Conservation (phyloP, 768 basidiomycete species). For the Termitomyces sp. region DNA sequence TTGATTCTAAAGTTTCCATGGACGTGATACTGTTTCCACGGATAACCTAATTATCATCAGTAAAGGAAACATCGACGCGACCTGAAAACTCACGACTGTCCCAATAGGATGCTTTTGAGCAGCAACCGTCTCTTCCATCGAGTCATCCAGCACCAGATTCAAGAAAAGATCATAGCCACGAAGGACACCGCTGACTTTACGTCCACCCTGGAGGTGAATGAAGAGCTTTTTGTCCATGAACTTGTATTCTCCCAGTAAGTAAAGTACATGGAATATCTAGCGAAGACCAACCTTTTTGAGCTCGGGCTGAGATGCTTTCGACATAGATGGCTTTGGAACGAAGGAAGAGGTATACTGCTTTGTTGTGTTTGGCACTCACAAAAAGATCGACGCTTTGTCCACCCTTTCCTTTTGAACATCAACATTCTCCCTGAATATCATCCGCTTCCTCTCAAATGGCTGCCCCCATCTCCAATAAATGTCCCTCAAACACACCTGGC, state of each 20-base stretch:
- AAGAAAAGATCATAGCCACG: slow-evolving; percentile 98
- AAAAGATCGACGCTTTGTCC: background rate
- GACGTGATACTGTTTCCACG: slow-evolving; percentile 95
- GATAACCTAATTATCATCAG: slow-evolving; percentile 61
- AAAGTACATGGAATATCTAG: background rate
- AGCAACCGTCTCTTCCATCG: slow-evolving; percentile 83
- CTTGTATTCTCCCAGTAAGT: slow-evolving; percentile 31
- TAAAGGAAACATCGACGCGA: background rate
- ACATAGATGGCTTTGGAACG: slow-evolving; percentile 44
- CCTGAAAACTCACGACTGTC: slow-evolving; percentile 63
- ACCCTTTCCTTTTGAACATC: background rate
- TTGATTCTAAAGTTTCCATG: slow-evolving; percentile 82
- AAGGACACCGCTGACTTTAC: slow-evolving; percentile 91
- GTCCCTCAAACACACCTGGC: slow-evolving; percentile 18
- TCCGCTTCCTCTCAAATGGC: slow-evolving; percentile 29
- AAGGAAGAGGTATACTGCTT: slow-evolving; percentile 19
- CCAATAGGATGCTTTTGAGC: slow-evolving; percentile 90
- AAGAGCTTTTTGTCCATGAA: slow-evolving; percentile 99
- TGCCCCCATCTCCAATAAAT: slow-evolving; percentile 26
- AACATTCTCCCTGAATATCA: background rate
- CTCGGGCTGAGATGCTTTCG: slow-evolving; percentile 94
- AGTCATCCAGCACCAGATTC: slow-evolving; percentile 96
- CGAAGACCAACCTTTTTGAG: slow-evolving; percentile 82
- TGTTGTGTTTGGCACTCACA: slow-evolving; percentile 27
- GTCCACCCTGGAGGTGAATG: slow-evolving; percentile 88